These are phyloP conservation scores for Leptodermis oblonga DNA, from an alignment of 257 asterid genomes.

Conservation along the genomic window DNA sequence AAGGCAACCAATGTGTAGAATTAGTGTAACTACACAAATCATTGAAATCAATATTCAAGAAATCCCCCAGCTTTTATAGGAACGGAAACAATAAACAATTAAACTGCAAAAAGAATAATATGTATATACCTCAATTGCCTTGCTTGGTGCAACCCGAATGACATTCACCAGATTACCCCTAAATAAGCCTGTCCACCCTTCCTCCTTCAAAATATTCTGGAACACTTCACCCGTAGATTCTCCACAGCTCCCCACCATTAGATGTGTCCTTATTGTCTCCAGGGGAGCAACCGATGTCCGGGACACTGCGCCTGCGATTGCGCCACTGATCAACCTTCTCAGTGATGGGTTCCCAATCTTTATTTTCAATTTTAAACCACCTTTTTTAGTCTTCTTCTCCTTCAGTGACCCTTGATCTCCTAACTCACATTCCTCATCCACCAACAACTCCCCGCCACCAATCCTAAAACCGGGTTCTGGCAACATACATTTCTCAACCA, in stretches of 20 bases:
- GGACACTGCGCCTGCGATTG: constrained; percentile 45
- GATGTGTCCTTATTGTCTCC: constrained; percentile 50
- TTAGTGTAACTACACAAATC: background rate
- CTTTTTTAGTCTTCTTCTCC: constrained; percentile 22
- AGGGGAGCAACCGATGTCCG: constrained; percentile 46
- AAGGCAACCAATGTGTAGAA: background rate
- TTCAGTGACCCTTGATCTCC: constrained; percentile 19
- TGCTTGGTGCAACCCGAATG: constrained; percentile 53
- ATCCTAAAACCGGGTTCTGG: constrained; percentile 25
- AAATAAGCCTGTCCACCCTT: constrained; percentile 51
- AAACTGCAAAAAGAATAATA: background rate
- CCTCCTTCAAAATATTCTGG: constrained; percentile 35
- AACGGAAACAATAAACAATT: background rate
- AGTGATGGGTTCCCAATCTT: constrained; percentile 38
- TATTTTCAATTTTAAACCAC: constrained; percentile 29
- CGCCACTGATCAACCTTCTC: constrained; percentile 51
- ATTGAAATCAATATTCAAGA: background rate
- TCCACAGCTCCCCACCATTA: constrained; percentile 51
- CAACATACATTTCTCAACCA: constrained; percentile 22
- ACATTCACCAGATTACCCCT: constrained; percentile 53
- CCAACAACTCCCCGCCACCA: constrained; percentile 25
- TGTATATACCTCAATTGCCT: constrained; percentile 46
- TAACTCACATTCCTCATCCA: constrained; percentile 15
- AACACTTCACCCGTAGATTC: constrained; percentile 39
- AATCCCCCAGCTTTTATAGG: background rate